A percentile compares a stretch with the other conserved stretches of the same genome.
These are phyloP conservation scores for Salvia sclarea DNA, from an alignment of 305 asterid genomes.

Conservation along the genomic window DNA sequence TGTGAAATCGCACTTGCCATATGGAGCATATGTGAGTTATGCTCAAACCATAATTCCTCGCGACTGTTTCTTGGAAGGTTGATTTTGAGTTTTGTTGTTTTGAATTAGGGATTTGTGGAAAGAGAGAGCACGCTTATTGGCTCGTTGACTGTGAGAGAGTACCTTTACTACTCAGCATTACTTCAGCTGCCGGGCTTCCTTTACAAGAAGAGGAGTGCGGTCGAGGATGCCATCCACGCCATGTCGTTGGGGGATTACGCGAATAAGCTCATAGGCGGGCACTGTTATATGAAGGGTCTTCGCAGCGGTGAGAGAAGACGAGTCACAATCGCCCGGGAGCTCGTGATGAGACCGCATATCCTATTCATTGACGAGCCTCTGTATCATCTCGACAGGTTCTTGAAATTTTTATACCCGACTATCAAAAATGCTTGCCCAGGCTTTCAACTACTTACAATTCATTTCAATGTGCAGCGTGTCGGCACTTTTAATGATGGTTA, in stretches of 20 bases:
- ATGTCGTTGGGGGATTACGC: constrained; percentile 93
- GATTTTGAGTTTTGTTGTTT: constrained; percentile 24
- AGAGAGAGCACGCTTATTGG: constrained; percentile 90
- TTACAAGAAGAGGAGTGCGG: constrained; percentile 64
- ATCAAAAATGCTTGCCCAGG: neutral
- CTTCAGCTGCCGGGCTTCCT: constrained; percentile 92
- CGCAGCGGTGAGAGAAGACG: constrained; percentile 94
- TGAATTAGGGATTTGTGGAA: constrained; percentile 82
- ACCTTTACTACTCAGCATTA: constrained; percentile 85
- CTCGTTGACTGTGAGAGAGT: constrained; percentile 95
- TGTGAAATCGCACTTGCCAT: constrained; percentile 63
- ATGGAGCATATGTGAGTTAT: constrained; percentile 84
- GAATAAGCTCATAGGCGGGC: constrained; percentile 93
- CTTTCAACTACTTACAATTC: constrained; percentile 23
- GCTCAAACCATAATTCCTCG: constrained; percentile 9
- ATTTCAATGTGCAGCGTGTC: constrained; percentile 64
- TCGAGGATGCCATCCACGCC: constrained; percentile 90
- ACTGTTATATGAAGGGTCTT: constrained; percentile 93
- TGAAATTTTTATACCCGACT: constrained; percentile 5
- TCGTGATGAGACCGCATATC: constrained; percentile 88
- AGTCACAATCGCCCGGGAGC: constrained; percentile 94
- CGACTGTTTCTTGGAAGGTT: neutral
- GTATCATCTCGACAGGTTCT: constrained; percentile 95
- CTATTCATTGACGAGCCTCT: constrained; percentile 97
- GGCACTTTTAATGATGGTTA: constrained; percentile 98